Evolutionary conservation across 2,329 filamentous ascomycete genomes (phyloP).

Genomic region (Rhynchosporium graminicola): DNA sequence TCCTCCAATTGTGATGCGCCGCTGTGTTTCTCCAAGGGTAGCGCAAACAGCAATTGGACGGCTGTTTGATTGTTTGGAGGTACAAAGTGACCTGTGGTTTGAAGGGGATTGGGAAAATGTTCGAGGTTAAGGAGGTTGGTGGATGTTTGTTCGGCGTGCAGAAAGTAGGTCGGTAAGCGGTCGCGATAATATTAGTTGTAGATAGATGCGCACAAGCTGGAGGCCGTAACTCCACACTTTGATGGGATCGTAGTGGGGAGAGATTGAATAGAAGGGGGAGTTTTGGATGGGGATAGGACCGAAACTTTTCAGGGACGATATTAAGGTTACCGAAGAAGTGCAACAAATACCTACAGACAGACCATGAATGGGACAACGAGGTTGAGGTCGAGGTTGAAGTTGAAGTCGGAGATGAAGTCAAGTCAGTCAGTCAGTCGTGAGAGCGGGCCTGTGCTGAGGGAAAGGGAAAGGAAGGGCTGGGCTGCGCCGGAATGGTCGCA

Average conservation of each 20-base stretch:
- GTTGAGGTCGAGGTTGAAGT: not conserved
- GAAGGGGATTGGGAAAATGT: not conserved
- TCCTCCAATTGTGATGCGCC: conserved; percentile 14
- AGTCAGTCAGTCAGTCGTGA: not conserved
- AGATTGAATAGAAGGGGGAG: not conserved
- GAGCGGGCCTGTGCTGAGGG: not conserved
- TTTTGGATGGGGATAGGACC: not conserved
- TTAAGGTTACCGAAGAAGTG: too few species aligned
- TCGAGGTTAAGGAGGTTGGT: not conserved
- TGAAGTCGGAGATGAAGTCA: not conserved
- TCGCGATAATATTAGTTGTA: not conserved
- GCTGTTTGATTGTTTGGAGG: conserved; percentile 5
- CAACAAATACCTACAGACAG: too few species aligned
- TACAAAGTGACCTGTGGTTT: conserved; percentile 15
- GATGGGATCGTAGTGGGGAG: not conserved
- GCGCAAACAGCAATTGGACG: conserved; percentile 12
- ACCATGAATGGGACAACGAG: not conserved
- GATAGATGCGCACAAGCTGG: not conserved
- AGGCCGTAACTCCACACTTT: not conserved
- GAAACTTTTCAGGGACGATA: too few species aligned
- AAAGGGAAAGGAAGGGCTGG: not conserved
- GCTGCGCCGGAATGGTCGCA: not conserved
- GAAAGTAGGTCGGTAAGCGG: not conserved
- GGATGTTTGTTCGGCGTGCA: conserved; percentile 5
- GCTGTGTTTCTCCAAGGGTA: conserved; percentile 9